Base-by-base conservation (phyloP, 805 yeast species). In the Spathaspora hagerdaliae region DNA sequence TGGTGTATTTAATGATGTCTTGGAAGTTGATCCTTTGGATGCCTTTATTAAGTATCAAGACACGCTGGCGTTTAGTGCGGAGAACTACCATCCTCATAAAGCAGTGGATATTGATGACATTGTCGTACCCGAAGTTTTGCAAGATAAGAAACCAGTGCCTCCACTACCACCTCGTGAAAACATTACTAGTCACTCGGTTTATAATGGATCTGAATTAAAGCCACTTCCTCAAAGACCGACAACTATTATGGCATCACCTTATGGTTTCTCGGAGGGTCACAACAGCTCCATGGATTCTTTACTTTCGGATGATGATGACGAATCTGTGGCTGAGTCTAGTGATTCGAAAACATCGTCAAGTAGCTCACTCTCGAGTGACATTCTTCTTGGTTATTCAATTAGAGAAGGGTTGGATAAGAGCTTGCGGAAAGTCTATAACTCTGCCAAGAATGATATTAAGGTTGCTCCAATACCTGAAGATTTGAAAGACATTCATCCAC, bases 141-240 rank as follows among this genome's bases (percentile, higher is more conserved):
- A 45, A 27, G 44, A 46, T 12, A 31, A 14, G 13, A 14, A 32
- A 11, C 27, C 38, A 31, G 24, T 24, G 2, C 12, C 38, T 31
- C 51, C 60, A 6, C 73, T 71, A 24, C 73, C 73, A 1, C 70
- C 71, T 13, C 52, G 71, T 40, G 48, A 46, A 7, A 60, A 60
- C 36, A 57, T 58, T 1, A 52, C 58, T 5, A 43, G 48, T 15
- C 29, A 11, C 43, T 34, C 34, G 47, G 13, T 35, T 46, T 19
- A 46, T 48, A 29, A 36, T 38, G 8, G 14, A 31, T 7, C 36
- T 14, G 12, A 2, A 9, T 29, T 29, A 9, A 39, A n/a, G 29
- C 14, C 27, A 15, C 26, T 27, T 11, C 19, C 41, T n/a, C 9
- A 8, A 7, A 37, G 42, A 5, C 38, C 14, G 24, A 19, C 24